Evolutionary conservation across 345 rosid genomes (phyloP), one percentile per base, ranked within the genome.

Genomic region (Ailanthus altissimus): DNA sequence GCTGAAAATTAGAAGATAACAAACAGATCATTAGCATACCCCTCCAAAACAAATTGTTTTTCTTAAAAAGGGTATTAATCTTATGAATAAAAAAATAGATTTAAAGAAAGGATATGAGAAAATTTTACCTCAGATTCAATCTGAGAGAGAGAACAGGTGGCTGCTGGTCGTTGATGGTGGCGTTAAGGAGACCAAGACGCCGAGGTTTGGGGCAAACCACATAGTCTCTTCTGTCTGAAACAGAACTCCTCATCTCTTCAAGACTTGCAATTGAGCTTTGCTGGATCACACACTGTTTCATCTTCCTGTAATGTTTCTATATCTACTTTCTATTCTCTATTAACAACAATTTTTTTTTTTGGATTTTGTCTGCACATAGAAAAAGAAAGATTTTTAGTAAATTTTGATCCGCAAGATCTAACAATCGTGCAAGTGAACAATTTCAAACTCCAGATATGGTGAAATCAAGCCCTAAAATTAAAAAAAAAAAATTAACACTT

Each of bases 191-290:
- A 58, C 88, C 87, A 23, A 90, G 47, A 61, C 98, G 97, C 21
- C 93, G 91, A 0, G 98, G 98, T 63, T 87, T 88, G 16, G 98
- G 98, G 42, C 94, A 90, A 80, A 88, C 86, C 70, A 91, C 87
- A 60, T 88, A 32, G 80, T 87, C 86, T 64, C 85, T 78, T 28
- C 80, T 80, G 26, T 87, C 90, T 10, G 84, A 64, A 28, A 75
- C 79, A 23, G 86, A 78, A 72, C 84, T 75, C 66, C 83, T 84
- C 74, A 83, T 83, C 83, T 88, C 97, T 67, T 89, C 96, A 4
- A 89, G 83, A 32, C 83, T 75, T 40, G 85, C 79, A 72, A 88
- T 86, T 8, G 82, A 76, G 76, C 49, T 88, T 70, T 83, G 88
- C 77, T 87, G 91, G 79, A 87, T 81, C 83, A 77, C 88, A 79